phyloP scores from a whole-genome alignment of 768 basidiomycete genomes.

The Boletus edulis region DNA sequence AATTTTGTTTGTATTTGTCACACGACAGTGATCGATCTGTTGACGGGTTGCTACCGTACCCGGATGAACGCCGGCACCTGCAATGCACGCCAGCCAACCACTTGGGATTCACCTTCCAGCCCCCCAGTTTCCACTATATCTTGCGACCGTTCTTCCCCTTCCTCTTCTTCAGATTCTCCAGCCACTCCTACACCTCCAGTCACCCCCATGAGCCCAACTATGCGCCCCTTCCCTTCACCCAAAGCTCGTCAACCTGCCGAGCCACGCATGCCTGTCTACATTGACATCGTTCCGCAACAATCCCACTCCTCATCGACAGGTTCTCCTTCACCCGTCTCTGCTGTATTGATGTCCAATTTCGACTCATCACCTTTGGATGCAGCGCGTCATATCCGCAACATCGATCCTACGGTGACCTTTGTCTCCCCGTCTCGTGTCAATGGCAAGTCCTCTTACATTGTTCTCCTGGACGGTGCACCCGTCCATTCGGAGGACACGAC shows the following conservation, averaged over 20 bases:
- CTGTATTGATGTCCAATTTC: conserved; percentile 1
- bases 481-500: conserved; percentile 51
- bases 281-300: conserved; percentile 31
- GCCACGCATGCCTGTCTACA: conserved; percentile 31
- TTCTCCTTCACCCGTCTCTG: background rate
- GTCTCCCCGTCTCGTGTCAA: conserved; percentile 45
- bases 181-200: background rate
- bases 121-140: conserved; percentile 27
- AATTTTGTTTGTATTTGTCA: conserved; percentile 33
- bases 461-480: conserved; percentile 46
- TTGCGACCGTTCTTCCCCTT: conserved; percentile 19
- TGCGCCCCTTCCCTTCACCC: conserved; percentile 23
- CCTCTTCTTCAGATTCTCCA: conserved; percentile 21
- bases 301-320: conserved; percentile 8
- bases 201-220: conserved; percentile 6
- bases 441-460: conserved; percentile 55
- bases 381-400: conserved; percentile 53
- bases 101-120: conserved; percentile 14
- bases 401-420: conserved; percentile 70
- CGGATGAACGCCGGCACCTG: conserved; percentile 21
- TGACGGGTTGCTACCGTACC: conserved; percentile 34
- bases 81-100: conserved; percentile 18
- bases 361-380: conserved; percentile 17
- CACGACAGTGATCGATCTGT: conserved; percentile 31
- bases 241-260: conserved; percentile 21